phyloP scores from a whole-genome alignment of 2,329 filamentous ascomycete genomes.

The Clarireedia hainanense region DNA sequence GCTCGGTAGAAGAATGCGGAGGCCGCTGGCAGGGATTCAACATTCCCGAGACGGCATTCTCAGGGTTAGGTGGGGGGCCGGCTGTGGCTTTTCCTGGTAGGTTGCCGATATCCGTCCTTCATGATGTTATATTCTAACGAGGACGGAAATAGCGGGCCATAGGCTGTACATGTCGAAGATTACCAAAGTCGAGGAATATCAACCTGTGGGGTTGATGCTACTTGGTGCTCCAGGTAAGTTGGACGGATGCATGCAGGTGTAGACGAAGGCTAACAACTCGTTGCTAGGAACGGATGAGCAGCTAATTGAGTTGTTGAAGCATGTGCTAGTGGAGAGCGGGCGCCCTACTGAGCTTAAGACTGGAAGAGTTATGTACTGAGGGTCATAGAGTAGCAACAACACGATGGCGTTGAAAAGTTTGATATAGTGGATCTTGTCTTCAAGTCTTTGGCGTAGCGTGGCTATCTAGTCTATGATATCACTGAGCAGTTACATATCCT shows the following conservation, averaged over 20 bases:
- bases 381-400: background rate
- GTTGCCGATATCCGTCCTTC: background rate
- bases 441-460: no score
- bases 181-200: conserved; percentile 6
- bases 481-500: no score
- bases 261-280: background rate
- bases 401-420: background rate
- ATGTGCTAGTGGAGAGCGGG: background rate
- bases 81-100: conserved; percentile 18
- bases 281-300: conserved; percentile 8
- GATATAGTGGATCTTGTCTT: no score
- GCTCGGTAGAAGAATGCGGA: conserved; percentile 8
- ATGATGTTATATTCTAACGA: background rate
- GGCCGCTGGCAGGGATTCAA: conserved; percentile 20
- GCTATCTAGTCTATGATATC: no score
- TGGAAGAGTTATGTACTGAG: background rate
- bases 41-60: conserved; percentile 13
- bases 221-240: conserved; percentile 14
- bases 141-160: conserved; percentile 13
- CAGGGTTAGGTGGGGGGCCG: conserved; percentile 16
- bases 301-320: conserved; percentile 2
- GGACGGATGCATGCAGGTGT: background rate
- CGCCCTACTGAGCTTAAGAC: background rate
- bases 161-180: conserved; percentile 12
- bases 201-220: conserved; percentile 17